Evolutionary conservation across 805 yeast species (phyloP), one percentile per base, ranked within the genome.

Genomic region (Saccharomycopsis sp.): DNA sequence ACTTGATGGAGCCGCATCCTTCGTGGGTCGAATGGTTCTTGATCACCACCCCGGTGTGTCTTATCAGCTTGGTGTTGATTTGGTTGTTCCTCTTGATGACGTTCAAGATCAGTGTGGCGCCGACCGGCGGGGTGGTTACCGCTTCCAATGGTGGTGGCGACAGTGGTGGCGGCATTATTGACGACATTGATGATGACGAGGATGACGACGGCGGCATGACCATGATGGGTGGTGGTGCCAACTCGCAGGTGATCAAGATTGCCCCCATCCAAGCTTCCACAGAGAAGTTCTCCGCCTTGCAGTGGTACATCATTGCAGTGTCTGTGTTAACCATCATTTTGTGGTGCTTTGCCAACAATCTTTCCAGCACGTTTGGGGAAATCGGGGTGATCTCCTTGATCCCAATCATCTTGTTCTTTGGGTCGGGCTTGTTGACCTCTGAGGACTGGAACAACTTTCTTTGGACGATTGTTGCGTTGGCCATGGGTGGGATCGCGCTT

Each of bases 401-500:
- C 13, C 96, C 98, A 8, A 72, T 89, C 53, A 71, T 87, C n/a
- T 61, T 86, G n/a, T 80, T 89, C 54, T 89, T 89, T 55, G 97
- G 96, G 4, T 75, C 95, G 0, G 96, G 96, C 1, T 61, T 88
- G 15, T 64, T 89, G 45, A 75, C 82, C 6, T 80, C 87, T 1
- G 95, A 88, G 43, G 98, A 89, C 56, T 87, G 89, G 61, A 89
- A 92, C 61, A 89, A 86, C 58, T 89, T 89, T 58, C 77, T 95
- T 49, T 89, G 98, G 98, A 87, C 94, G 4, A 92, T 89, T 52
- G 92, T 92, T 7, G 76, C 89, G 34, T 68, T 89, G 48, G 96
- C 97, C 3, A 92, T 89, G 98, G 98, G 98, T 23, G 98, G 98
- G 48, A 74, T 89, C 39, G 94, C 96, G 0, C 66, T 89, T 38